Base-by-base conservation (phyloP, 805 yeast species). In the Candida andamanensis region DNA sequence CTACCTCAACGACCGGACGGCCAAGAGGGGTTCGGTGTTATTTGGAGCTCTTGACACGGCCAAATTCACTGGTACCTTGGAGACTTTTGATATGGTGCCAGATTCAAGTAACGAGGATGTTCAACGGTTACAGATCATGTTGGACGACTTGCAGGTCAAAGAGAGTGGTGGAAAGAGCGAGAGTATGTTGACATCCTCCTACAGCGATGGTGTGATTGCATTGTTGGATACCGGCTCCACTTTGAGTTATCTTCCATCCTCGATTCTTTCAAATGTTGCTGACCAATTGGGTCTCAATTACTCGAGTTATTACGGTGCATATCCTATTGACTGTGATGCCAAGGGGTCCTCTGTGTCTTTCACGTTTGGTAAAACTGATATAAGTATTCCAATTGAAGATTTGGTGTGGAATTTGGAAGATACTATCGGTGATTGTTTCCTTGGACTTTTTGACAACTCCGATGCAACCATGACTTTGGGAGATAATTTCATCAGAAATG, bases 401-500 rank as follows among this genome's bases (percentile, higher is more conserved):
- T n/a, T n/a, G n/a, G n/a, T n/a, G n/a, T n/a, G n/a, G n/a, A n/a
- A n/a, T n/a, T n/a, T n/a, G n/a, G n/a, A n/a, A n/a, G n/a, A n/a
- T n/a, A n/a, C n/a, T n/a, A n/a, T n/a, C n/a, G 18, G 14, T 13
- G 14, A 12, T 2, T 33, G 36, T 16, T 33, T 18, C 18, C 30
- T 33, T 15, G 36, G 36, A n/a, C 24, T 30, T 12, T 14, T 26
- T 20, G 12, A n/a, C n/a, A n/a, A n/a, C n/a, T n/a, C n/a, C n/a
- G n/a, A n/a, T n/a, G n/a, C n/a, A n/a, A n/a, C n/a, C n/a, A n/a
- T n/a, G n/a, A 64, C 77, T 33, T 59, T 82, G 24, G 90, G 90
- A 7, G 86, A 79, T 47, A 67, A 71, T 28, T 71, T 81, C 47
- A 54, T 82, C 41, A 63, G 82, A 31, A 67, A 72, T 35, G 77